Evolutionary conservation across 805 yeast species (phyloP).

Genomic region (Yueomyces sp.): DNA sequence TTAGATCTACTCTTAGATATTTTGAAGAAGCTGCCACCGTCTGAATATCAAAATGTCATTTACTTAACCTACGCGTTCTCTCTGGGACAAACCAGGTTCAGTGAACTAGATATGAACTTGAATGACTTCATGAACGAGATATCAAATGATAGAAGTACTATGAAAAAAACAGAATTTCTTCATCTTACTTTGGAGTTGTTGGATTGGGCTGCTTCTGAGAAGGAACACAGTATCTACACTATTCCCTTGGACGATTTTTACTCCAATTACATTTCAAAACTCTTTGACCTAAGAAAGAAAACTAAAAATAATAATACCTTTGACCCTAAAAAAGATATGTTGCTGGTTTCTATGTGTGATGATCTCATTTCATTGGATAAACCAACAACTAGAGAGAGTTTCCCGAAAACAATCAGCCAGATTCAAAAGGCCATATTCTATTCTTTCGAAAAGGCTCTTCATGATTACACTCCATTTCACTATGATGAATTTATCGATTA

Average conservation of each 20-base stretch:
- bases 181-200: conserved; percentile 22
- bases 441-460: conserved; percentile 24
- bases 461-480: conserved; percentile 10
- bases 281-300: conserved; percentile 18
- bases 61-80: conserved; percentile 32
- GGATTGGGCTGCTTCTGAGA: conserved; percentile 25
- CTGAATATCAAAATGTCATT: conserved; percentile 28
- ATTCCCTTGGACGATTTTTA: conserved; percentile 18
- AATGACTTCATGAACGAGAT: background rate
- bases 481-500: conserved; percentile 8
- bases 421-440: conserved; percentile 25
- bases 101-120: too few relatives aligned
- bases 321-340: conserved; percentile 20
- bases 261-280: conserved; percentile 12
- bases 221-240: conserved; percentile 18
- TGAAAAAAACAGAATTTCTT: conserved; percentile 28
- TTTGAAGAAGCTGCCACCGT: conserved; percentile 25
- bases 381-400: conserved; percentile 21
- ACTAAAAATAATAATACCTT: conserved; percentile 14
- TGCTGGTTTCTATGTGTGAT: conserved; percentile 15
- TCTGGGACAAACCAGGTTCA: conserved; percentile 1
- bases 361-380: conserved; percentile 18
- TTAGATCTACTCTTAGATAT: conserved; percentile 31
- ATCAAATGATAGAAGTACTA: background rate
- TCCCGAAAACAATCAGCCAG: conserved; percentile 19